phyloP scores from a whole-genome alignment of 176 grass and related monocot species.

The Pharus latifolius region DNA sequence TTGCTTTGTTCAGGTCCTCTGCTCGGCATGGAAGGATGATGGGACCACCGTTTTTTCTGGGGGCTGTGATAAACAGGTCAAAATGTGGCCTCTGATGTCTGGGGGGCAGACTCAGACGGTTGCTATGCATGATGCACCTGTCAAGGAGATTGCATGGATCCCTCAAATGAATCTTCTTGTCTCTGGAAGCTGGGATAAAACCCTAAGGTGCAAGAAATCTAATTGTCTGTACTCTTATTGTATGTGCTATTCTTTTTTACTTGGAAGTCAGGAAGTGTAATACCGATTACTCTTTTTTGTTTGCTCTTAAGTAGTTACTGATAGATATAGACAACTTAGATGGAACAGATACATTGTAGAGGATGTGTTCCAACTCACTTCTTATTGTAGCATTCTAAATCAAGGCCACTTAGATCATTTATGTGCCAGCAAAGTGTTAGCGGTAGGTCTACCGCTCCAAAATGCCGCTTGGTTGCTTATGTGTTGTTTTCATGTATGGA shows the following conservation, averaged over 20 bases:
- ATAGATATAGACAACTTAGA: too few species aligned
- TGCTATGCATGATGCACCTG: constrained; percentile 79
- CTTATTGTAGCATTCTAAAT: too few species aligned
- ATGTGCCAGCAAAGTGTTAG: too few species aligned
- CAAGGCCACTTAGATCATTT: too few species aligned
- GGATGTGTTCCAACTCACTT: too few species aligned
- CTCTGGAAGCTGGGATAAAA: constrained; percentile 92
- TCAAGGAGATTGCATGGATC: constrained; percentile 77
- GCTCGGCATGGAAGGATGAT: constrained; percentile 92
- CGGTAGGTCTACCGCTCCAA: too few species aligned
- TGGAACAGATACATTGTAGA: too few species aligned
- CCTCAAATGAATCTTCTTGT: constrained; percentile 94
- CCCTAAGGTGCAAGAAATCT: constrained; percentile 37
- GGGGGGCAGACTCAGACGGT: constrained; percentile 74
- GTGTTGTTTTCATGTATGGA: too few species aligned
- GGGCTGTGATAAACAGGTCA: constrained; percentile 87
- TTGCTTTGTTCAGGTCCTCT: constrained; percentile 56
- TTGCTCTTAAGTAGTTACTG: background rate
- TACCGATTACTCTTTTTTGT: background rate
- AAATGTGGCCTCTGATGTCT: constrained; percentile 86
- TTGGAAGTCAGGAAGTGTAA: background rate
- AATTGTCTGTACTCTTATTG: background rate
- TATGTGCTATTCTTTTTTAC: constrained; percentile 1
- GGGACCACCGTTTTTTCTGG: constrained; percentile 84
- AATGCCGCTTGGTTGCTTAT: too few species aligned